These are phyloP conservation scores for Fusarium tjaetaba DNA, from an alignment of 2,329 filamentous ascomycete genomes.

Conservation along the genomic window DNA sequence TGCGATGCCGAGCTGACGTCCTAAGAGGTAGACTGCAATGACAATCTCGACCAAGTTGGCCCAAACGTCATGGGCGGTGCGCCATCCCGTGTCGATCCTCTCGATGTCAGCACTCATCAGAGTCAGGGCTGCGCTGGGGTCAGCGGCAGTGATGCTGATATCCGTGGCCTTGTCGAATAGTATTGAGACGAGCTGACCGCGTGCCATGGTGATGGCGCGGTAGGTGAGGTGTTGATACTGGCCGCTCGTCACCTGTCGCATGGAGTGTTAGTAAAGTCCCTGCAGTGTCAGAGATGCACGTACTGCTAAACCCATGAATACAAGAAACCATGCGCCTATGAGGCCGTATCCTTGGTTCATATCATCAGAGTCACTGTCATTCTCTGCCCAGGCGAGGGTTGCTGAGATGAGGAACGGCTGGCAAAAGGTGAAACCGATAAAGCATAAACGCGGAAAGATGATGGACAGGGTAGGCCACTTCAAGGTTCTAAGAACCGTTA, in stretches of 20 bases:
- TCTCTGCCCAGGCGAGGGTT: slow-evolving; percentile 18
- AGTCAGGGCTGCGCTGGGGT: slow-evolving; percentile 52
- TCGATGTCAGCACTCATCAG: slow-evolving; percentile 59
- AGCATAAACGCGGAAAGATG: slow-evolving; percentile 22
- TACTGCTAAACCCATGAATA: slow-evolving; percentile 29
- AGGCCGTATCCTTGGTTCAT: slow-evolving; percentile 29
- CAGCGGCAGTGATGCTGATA: slow-evolving; percentile 44
- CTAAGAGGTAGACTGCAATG: slow-evolving; percentile 57
- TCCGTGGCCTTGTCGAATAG: slow-evolving; percentile 43
- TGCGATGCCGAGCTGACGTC: slow-evolving; percentile 46
- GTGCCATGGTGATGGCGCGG: slow-evolving; percentile 45
- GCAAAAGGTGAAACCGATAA: slow-evolving; percentile 33
- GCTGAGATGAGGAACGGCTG: slow-evolving; percentile 36
- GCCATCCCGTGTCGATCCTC: slow-evolving; percentile 49
- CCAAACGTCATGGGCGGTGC: slow-evolving; percentile 55
- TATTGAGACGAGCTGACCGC: slow-evolving; percentile 45
- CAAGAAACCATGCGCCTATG: slow-evolving; percentile 34
- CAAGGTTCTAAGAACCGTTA: slow-evolving; percentile 5
- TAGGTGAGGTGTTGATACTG: slow-evolving; percentile 35
- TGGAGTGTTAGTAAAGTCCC: background rate
- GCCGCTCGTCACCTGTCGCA: slow-evolving; percentile 5
- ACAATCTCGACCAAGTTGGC: slow-evolving; percentile 53
- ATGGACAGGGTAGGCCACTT: slow-evolving; percentile 18
- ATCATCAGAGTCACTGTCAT: slow-evolving; percentile 1
- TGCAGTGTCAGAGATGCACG: rapidly evolving